phyloP scores from a whole-genome alignment of 257 asterid genomes.

The Knoxia roxburghii region DNA sequence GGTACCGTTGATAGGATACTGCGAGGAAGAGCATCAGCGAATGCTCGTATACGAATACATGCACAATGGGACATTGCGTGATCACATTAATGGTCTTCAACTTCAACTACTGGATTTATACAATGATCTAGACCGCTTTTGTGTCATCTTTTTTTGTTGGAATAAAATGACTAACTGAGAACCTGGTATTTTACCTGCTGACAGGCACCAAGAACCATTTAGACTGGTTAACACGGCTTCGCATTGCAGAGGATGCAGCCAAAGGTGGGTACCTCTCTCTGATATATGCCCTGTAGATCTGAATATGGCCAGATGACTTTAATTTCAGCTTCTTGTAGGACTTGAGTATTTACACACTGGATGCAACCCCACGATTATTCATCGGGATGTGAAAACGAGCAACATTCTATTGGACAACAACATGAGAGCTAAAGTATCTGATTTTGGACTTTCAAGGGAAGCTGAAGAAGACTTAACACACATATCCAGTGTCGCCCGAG shows the following conservation, averaged over 20 bases:
- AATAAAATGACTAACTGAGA: conserved; percentile 12
- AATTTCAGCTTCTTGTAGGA: conserved; percentile 37
- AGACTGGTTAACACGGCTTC: conserved; percentile 87
- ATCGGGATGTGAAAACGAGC: conserved; percentile 91
- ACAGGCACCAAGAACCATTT: conserved; percentile 63
- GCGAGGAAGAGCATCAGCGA: conserved; percentile 82
- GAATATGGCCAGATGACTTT: not conserved
- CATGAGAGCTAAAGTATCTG: conserved; percentile 97
- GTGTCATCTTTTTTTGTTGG: not conserved
- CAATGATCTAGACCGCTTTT: conserved; percentile 1
- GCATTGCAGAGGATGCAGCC: conserved; percentile 92
- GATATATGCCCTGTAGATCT: not conserved
- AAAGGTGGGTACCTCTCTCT: conserved; percentile 50
- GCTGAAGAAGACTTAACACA: conserved; percentile 94
- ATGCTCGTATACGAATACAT: conserved; percentile 96
- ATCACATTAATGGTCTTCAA: conserved; percentile 63
- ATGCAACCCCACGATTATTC: conserved; percentile 95
- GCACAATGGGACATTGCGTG: conserved; percentile 96
- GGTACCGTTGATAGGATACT: conserved; percentile 93
- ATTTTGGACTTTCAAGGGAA: conserved; percentile 96
- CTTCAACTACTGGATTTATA: not conserved
- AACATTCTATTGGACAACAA: conserved; percentile 84
- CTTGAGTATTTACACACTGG: conserved; percentile 97
- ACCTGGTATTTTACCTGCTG: conserved; percentile 10
- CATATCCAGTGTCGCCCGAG: conserved; percentile 90